A percentile compares a stretch with the other conserved stretches of the same genome.
Evolutionary conservation across 164 flowering plant genomes (phyloP).

Genomic region (Pachysandra terminalis): DNA sequence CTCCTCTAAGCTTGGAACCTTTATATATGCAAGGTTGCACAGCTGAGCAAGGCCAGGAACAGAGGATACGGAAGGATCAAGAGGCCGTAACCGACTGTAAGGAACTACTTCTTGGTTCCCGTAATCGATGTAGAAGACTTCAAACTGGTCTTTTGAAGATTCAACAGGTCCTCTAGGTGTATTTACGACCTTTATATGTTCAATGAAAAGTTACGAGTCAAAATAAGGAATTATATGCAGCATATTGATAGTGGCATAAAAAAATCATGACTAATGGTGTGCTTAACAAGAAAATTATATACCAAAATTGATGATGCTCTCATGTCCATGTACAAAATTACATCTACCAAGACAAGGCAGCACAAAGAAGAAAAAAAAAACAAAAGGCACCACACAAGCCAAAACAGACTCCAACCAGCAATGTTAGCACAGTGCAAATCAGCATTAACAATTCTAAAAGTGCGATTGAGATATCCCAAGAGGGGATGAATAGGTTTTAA

Average conservation of each 20-base stretch:
- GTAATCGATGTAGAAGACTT: constrained; percentile 93
- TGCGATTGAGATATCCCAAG: too few species aligned
- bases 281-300: too few species aligned
- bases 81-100: constrained; percentile 66
- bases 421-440: too few species aligned
- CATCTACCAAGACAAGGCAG: too few species aligned
- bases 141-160: constrained; percentile 68
- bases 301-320: too few species aligned
- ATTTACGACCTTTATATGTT: constrained; percentile 63
- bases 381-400: too few species aligned
- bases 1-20: constrained; percentile 75
- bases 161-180: constrained; percentile 79
- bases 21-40: constrained; percentile 83
- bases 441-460: too few species aligned
- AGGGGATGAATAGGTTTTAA: too few species aligned
- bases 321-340: too few species aligned
- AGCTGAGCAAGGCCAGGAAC: constrained; percentile 86
- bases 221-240: not conserved
- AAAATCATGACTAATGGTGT: not conserved
- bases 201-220: not conserved
- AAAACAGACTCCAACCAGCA: too few species aligned
- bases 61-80: constrained; percentile 70
- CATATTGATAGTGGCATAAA: not conserved
- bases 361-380: too few species aligned
- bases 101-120: constrained; percentile 88